phyloP scores from a whole-genome alignment of 2,329 filamentous ascomycete species.

The Claviceps arundinis region DNA sequence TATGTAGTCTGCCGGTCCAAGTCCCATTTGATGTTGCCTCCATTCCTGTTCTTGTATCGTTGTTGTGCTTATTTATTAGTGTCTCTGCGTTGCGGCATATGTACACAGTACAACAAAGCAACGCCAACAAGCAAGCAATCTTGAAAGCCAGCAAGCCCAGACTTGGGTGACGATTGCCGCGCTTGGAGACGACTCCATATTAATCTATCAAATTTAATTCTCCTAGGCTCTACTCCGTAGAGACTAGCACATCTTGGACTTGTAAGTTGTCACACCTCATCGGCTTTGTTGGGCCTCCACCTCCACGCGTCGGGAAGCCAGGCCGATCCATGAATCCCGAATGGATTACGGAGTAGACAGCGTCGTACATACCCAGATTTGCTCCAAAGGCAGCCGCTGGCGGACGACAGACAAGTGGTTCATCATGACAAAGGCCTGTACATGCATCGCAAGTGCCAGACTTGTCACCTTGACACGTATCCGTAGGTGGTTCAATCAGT shows the following conservation, averaged over 20 bases:
- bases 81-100: neutral
- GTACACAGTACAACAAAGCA: no score
- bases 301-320: slow-evolving; percentile 3
- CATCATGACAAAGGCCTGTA: neutral
- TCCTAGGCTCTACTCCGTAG: neutral
- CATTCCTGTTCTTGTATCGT: neutral
- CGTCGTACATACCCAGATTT: slow-evolving; percentile 5
- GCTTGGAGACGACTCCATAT: neutral
- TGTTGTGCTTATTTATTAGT: neutral
- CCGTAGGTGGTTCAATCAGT: no score
- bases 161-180: neutral
- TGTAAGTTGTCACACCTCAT: neutral
- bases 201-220: neutral
- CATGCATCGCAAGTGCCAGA: no score
- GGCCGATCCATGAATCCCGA: slow-evolving; percentile 3
- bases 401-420: neutral
- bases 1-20: neutral
- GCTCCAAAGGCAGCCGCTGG: slow-evolving; percentile 1
- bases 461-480: no score
- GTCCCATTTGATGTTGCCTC: neutral
- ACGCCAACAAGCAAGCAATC: no score
- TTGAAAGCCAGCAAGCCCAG: neutral
- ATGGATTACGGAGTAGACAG: slow-evolving; percentile 2
- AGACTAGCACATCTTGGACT: neutral
- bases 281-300: slow-evolving; percentile 2